A percentile compares a stretch with the other conserved stretches of the same genome.
phyloP scores from a whole-genome alignment of 768 basidiomycete genomes.

The Candolleomyces aberdarensis region DNA sequence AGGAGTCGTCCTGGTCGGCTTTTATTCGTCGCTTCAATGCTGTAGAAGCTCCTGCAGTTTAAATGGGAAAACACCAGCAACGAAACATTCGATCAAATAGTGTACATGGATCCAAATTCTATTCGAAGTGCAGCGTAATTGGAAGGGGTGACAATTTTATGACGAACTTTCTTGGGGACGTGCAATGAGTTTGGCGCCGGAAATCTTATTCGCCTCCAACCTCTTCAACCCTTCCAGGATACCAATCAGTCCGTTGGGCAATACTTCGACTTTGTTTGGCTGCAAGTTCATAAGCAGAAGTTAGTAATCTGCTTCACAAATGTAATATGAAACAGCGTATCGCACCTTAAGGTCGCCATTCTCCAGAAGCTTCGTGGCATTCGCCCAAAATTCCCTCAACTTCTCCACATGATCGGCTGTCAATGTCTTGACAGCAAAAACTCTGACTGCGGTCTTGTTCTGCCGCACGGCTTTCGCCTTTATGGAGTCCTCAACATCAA shows the following conservation, averaged over 20 bases:
- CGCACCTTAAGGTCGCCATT: constrained; percentile 32
- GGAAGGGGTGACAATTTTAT: too few species aligned
- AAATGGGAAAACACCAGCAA: too few species aligned
- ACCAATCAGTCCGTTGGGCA: constrained; percentile 43
- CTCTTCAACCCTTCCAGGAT: constrained; percentile 39
- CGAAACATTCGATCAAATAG: too few species aligned
- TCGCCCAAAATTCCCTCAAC: constrained; percentile 18
- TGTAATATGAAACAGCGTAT: neutral
- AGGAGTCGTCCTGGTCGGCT: too few species aligned
- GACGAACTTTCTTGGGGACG: constrained; percentile 35
- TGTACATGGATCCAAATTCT: too few species aligned
- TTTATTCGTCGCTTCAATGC: too few species aligned
- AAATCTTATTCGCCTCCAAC: constrained; percentile 37
- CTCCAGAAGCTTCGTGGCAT: constrained; percentile 25
- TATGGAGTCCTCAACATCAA: constrained; percentile 20
- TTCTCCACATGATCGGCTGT: constrained; percentile 16
- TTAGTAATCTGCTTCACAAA: neutral
- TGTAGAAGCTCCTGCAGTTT: too few species aligned
- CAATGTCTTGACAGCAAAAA: constrained; percentile 20
- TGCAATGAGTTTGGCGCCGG: constrained; percentile 39
- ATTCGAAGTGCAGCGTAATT: too few species aligned
- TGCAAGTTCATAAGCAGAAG: neutral
- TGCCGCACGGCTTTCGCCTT: constrained; percentile 8
- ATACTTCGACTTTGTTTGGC: constrained; percentile 44
- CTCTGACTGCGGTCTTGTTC: constrained; percentile 9